These are phyloP conservation scores for Alternaria sp. DNA, from an alignment of 2,329 filamentous ascomycete species.

Conservation along the genomic window DNA sequence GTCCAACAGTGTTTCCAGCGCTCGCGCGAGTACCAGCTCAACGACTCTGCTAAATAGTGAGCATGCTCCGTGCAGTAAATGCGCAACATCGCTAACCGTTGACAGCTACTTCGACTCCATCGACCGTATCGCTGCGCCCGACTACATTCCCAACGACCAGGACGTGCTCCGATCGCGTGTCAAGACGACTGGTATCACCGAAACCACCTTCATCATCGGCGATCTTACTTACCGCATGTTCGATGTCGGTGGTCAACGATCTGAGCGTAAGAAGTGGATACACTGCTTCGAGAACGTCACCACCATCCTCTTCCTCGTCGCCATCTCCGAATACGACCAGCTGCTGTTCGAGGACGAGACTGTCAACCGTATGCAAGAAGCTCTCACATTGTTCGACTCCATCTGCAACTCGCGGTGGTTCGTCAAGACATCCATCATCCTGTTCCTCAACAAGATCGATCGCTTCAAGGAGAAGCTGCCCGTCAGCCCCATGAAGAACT, in stretches of 20 bases:
- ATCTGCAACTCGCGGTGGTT: slow-evolving; percentile 77
- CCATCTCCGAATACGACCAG: slow-evolving; percentile 97
- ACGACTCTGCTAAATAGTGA: slow-evolving; percentile 95
- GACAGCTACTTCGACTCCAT: slow-evolving; percentile 93
- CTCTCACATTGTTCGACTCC: slow-evolving; percentile 72
- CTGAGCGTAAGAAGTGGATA: slow-evolving; percentile 99
- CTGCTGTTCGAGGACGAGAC: slow-evolving; percentile 95
- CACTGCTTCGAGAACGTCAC: slow-evolving; percentile 99
- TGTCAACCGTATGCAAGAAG: slow-evolving; percentile 76
- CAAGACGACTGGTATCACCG: slow-evolving; percentile 96
- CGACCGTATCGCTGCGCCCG: slow-evolving; percentile 84
- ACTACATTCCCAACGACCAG: slow-evolving; percentile 94
- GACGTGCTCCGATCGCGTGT: slow-evolving; percentile 95
- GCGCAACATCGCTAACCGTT: slow-evolving; percentile 20
- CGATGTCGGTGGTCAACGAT: slow-evolving; percentile 93
- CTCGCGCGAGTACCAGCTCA: slow-evolving; percentile 93
- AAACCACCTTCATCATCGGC: slow-evolving; percentile 94
- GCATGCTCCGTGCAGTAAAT: slow-evolving; percentile 47
- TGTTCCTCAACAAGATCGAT: slow-evolving; percentile 79
- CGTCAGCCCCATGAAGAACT: slow-evolving; percentile 76
- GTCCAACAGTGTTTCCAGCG: slow-evolving; percentile 96
- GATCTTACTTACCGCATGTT: slow-evolving; percentile 97
- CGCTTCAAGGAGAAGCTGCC: slow-evolving; percentile 77
- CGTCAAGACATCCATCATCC: slow-evolving; percentile 74
- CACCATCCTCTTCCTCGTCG: slow-evolving; percentile 93